Conservation (phyloP, 371 early-diverging fungal species). For the Massospora cicadina region DNA sequence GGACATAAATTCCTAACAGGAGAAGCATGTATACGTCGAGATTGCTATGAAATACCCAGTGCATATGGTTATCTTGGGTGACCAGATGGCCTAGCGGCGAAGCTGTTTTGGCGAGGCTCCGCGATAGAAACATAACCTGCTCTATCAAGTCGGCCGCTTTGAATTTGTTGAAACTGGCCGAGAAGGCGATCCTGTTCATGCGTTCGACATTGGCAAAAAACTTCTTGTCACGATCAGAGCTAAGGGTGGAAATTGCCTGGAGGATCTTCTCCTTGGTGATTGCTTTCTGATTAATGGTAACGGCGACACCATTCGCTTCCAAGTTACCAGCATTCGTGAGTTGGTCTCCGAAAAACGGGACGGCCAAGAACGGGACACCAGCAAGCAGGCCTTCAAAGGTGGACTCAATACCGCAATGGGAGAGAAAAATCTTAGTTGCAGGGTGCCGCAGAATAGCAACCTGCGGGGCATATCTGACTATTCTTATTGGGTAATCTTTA, state of each 20-base stretch:
- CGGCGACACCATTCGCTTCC: background rate
- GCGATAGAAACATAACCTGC: slow-evolving; percentile 1
- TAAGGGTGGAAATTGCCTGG: background rate
- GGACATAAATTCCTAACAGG: background rate
- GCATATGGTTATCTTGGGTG: slow-evolving; percentile 6
- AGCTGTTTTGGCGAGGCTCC: background rate
- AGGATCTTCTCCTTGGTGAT: background rate
- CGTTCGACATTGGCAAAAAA: background rate
- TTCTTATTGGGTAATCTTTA: slow-evolving; percentile 9
- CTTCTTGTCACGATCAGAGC: background rate
- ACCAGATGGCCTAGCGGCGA: slow-evolving; percentile 2
- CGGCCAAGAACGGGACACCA: slow-evolving; percentile 17
- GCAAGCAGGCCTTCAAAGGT: slow-evolving; percentile 18
- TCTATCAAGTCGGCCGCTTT: slow-evolving; percentile 2
- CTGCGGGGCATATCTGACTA: slow-evolving; percentile 20
- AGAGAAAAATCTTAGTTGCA: slow-evolving; percentile 17
- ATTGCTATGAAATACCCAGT: background rate
- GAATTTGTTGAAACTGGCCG: slow-evolving; percentile 1
- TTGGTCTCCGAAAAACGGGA: slow-evolving; percentile 24
- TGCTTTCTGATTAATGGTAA: slow-evolving; percentile 4
- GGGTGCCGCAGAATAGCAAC: slow-evolving; percentile 20
- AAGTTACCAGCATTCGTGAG: slow-evolving; percentile 11
- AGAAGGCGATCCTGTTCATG: slow-evolving; percentile 3
- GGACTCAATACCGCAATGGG: slow-evolving; percentile 21
- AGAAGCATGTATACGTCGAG: slow-evolving; percentile 1